Percentiles rank a stretch among this genome's conserved stretches.
These are phyloP conservation scores for Penicillium sp. DNA, from an alignment of 2,329 filamentous ascomycete genomes.

Conservation along the genomic window DNA sequence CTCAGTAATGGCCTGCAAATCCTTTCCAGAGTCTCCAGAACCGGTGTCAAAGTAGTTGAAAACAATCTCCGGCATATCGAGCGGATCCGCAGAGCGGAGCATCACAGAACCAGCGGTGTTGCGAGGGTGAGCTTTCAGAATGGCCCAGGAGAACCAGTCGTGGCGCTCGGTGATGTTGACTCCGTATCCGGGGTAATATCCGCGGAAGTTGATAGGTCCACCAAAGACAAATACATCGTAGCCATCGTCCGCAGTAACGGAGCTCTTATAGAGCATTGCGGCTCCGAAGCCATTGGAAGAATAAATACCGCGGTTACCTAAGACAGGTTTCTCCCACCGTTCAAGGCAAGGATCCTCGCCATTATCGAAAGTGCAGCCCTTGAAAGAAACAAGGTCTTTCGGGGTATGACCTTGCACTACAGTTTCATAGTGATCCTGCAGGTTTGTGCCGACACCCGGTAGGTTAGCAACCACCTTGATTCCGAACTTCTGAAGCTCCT, in stretches of 20 bases:
- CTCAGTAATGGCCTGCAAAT: constrained; percentile 15
- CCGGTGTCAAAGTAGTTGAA: constrained; percentile 58
- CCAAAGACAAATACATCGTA: constrained; percentile 58
- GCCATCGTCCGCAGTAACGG: constrained; percentile 44
- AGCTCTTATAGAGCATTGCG: constrained; percentile 43
- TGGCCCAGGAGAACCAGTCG: constrained; percentile 48
- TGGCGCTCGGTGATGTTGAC: constrained; percentile 42
- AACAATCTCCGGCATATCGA: constrained; percentile 61
- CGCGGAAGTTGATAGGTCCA: constrained; percentile 56
- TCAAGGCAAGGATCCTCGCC: constrained; percentile 44
- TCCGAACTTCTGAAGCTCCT: constrained; percentile 53
- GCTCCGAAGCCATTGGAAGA: constrained; percentile 55
- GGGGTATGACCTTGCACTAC: constrained; percentile 29
- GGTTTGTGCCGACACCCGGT: constrained; percentile 63
- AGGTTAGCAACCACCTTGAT: constrained; percentile 58
- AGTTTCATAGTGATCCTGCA: constrained; percentile 56
- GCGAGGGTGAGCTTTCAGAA: constrained; percentile 62
- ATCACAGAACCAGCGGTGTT: constrained; percentile 63
- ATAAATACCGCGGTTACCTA: constrained; percentile 43
- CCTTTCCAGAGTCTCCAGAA: constrained; percentile 21
- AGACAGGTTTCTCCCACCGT: constrained; percentile 43
- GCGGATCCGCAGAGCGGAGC: constrained; percentile 61
- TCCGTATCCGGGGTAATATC: constrained; percentile 49
- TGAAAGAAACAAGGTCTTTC: constrained; percentile 43
- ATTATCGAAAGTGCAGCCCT: constrained; percentile 34